phyloP scores from a whole-genome alignment of 2,329 filamentous ascomycete genomes.

The Ambrosiella beaveri region DNA sequence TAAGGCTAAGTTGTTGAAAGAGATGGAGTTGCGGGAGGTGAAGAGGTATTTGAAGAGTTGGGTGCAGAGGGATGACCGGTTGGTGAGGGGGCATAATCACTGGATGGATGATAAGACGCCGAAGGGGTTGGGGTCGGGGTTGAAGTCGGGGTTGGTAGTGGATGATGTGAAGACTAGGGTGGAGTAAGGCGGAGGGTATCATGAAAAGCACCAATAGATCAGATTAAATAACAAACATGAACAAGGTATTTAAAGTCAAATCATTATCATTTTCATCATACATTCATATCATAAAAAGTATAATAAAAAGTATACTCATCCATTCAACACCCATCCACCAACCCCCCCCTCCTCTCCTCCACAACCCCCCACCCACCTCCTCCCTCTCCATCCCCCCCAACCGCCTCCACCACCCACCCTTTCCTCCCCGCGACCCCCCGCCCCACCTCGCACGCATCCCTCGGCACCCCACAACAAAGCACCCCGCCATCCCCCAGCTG shows the following conservation, averaged over 20 bases:
- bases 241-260: neutral
- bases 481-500: neutral
- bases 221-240: too few species aligned
- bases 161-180: constrained; percentile 31
- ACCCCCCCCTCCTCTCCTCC: neutral
- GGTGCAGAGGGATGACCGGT: constrained; percentile 6
- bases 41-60: constrained; percentile 17
- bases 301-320: neutral
- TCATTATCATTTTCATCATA: neutral
- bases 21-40: constrained; percentile 13
- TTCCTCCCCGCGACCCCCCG: neutral
- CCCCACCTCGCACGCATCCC: neutral
- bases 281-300: too few species aligned
- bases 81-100: constrained; percentile 11
- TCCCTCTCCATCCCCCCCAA: neutral
- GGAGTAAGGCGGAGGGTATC: constrained; percentile 15
- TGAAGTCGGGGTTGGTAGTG: neutral
- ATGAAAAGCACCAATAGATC: too few species aligned
- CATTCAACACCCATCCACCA: neutral
- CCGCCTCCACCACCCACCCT: neutral
- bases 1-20: constrained; percentile 3
- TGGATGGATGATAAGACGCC: constrained; percentile 7
- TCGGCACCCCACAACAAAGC: neutral
- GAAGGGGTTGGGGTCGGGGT: neutral
- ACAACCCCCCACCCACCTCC: neutral